Evolutionary conservation across 192 early-diverging fungal species (phyloP).

Genomic region (Coemansia javaensis): DNA sequence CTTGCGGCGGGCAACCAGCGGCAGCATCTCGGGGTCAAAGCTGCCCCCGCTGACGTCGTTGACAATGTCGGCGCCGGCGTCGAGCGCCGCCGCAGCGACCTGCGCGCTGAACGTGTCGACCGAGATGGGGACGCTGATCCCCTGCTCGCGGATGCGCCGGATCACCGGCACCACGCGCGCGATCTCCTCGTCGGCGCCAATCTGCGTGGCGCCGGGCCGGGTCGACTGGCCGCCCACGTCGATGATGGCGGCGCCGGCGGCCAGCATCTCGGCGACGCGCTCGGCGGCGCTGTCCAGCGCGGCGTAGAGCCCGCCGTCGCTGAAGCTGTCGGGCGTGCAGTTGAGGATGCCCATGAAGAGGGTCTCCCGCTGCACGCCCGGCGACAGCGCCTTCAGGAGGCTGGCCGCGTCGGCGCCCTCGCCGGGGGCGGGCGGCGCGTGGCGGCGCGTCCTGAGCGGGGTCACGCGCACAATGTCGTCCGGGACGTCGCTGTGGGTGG

Average conservation of each 20-base stretch:
- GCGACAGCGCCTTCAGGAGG: constrained; percentile 55
- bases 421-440: constrained; percentile 10
- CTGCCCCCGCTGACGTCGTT: constrained; percentile 93
- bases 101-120: constrained; percentile 86
- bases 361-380: constrained; percentile 53
- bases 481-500: constrained; percentile 50
- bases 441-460: constrained; percentile 30
- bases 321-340: constrained; percentile 94
- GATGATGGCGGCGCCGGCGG: constrained; percentile 81
- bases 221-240: constrained; percentile 97
- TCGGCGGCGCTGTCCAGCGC: constrained; percentile 61
- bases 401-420: constrained; percentile 21
- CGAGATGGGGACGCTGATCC: constrained; percentile 68
- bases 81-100: constrained; percentile 83
- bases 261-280: constrained; percentile 63
- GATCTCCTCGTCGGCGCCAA: constrained; percentile 71
- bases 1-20: constrained; percentile 67
- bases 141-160: constrained; percentile 59
- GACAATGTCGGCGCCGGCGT: constrained; percentile 86
- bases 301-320: constrained; percentile 79
- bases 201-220: constrained; percentile 74
- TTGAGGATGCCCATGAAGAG: constrained; percentile 96
- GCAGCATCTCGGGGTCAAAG: constrained; percentile 74
- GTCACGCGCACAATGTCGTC: constrained; percentile 47
- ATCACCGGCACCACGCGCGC: constrained; percentile 85